These are phyloP conservation scores for Ustanciosporium gigantosporum DNA, from an alignment of 1,284 basidiomycete species.

Conservation along the genomic window DNA sequence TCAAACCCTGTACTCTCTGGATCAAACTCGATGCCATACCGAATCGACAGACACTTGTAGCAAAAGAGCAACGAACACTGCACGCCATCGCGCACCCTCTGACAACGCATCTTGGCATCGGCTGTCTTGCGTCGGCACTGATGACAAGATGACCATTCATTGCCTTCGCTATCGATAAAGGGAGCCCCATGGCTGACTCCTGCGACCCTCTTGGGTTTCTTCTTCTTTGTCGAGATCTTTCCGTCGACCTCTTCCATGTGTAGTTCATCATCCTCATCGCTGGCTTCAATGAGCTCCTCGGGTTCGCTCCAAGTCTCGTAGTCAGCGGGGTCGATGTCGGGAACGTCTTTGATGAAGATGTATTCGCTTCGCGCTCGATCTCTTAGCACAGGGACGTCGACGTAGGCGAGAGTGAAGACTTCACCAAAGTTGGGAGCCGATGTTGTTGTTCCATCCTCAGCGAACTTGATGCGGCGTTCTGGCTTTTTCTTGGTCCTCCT, in stretches of 20 bases:
- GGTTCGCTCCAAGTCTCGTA: constrained; percentile 20
- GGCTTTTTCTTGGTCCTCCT: constrained; percentile 22
- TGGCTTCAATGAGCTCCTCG: too few species aligned
- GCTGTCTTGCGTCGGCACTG: constrained; percentile 36
- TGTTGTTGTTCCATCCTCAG: constrained; percentile 35
- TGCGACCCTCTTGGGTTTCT: not conserved
- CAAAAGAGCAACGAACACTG: constrained; percentile 27
- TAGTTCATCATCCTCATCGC: constrained; percentile 24
- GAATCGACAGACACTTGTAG: constrained; percentile 20
- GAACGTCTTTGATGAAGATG: constrained; percentile 24
- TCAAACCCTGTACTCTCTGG: constrained; percentile 10
- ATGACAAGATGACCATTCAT: too few species aligned
- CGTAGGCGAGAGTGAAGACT: constrained; percentile 18
- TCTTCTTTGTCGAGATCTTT: not conserved
- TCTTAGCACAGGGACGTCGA: constrained; percentile 16
- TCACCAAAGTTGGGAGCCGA: constrained; percentile 13
- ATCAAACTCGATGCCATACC: constrained; percentile 22
- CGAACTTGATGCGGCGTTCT: constrained; percentile 25
- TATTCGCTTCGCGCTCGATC: constrained; percentile 31
- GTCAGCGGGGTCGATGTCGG: constrained; percentile 20
- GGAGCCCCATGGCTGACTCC: too few species aligned
- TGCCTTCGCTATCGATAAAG: too few species aligned
- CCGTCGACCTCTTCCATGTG: too few species aligned
- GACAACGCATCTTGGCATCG: constrained; percentile 36
- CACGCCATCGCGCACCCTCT: constrained; percentile 2